A percentile compares a stretch with the other conserved stretches of the same genome.
Conservation (phyloP, 176 grass and related monocot species). For the Saccharum spontaneum region DNA sequence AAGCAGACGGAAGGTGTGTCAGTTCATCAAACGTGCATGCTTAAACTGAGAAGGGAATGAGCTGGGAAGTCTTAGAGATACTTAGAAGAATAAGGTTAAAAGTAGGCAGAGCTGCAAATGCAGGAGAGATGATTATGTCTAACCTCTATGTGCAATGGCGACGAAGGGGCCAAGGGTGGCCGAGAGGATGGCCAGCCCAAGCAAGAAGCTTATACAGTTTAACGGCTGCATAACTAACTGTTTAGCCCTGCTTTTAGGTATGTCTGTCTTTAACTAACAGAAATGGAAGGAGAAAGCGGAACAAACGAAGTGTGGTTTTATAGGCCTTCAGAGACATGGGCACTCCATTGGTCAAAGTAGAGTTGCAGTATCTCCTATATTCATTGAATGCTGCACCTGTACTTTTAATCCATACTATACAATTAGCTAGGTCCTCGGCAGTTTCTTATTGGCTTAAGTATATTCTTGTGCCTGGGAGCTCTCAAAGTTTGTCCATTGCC, state of each 20-base stretch:
- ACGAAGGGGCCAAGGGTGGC: constrained; percentile 33
- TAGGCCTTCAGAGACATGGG: constrained; percentile 26
- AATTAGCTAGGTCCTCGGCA: constrained; percentile 11
- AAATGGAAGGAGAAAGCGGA: constrained; percentile 37
- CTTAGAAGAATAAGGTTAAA: background rate
- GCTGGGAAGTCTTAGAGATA: background rate
- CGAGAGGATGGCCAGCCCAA: constrained; percentile 33
- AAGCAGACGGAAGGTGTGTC: background rate
- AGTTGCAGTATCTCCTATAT: constrained; percentile 29
- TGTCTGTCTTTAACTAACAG: constrained; percentile 40
- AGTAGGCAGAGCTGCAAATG: background rate
- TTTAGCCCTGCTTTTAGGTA: constrained; percentile 33
- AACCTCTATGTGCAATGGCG: constrained; percentile 50
- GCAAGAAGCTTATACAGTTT: constrained; percentile 41
- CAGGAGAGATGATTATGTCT: background rate
- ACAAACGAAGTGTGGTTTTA: constrained; percentile 35
- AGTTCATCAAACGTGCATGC: background rate
- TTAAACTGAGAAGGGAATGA: constrained; percentile 9
- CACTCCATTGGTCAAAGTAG: constrained; percentile 46
- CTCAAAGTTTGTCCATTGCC: constrained; percentile 44
- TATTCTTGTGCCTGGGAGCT: constrained; percentile 44
- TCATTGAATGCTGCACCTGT: constrained; percentile 40
- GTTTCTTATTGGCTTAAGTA: constrained; percentile 42
- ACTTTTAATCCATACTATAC: constrained; percentile 25
- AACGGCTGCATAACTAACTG: constrained; percentile 44